Evolutionary conservation across 805 yeast genomes (phyloP), one percentile per base, ranked within the genome.

Genomic region (Spathaspora arborariae): DNA sequence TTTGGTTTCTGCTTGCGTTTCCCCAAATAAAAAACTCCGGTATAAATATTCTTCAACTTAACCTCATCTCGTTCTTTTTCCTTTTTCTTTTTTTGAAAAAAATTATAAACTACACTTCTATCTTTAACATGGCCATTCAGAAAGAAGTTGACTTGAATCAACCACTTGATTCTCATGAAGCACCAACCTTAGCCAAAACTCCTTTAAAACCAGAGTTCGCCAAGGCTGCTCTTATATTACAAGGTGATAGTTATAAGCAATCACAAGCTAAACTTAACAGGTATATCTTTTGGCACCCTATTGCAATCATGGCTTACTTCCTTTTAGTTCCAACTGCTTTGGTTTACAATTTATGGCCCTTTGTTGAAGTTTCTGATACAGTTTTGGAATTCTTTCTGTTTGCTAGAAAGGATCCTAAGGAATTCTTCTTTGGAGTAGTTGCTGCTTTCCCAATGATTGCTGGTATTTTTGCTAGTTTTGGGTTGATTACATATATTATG

Each of bases 191-290:
- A 34, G 67, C 63, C 40, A 68, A 80, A 33, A 56, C 77, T 0
- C 60, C 64, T 2, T 67, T 87, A 43, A 69, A 67, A 5, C 91
- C 91, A 1, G 79, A 76, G 24, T 70, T 73, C 36, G 71, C 84
- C 1, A 77, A 79, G 39, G 86, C 86, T 9, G 79, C 84, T 1
- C 57, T 83, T 45, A 81, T 79, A 47, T 63, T 85, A 49, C 80
- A 84, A 24, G 80, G 86, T 47, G 94, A 86, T 59, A 80, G 74
- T 52, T 66, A 79, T 46, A 58, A 76, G 20, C 72, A 68, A 51
- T 59, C 68, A 35, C 84, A 79, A 56, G 64, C 81, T 1, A 49
- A 62, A 20, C 68, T 80, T 45, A 79, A 76, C 58, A 72, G 58
- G 48, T 56, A 57, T 40, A 56, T 80, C 35, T 70, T 80, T 41